Evolutionary conservation across 176 grass and related monocot genomes (phyloP), one percentile per base, ranked within the genome.

Genomic region (Secale cereale): DNA sequence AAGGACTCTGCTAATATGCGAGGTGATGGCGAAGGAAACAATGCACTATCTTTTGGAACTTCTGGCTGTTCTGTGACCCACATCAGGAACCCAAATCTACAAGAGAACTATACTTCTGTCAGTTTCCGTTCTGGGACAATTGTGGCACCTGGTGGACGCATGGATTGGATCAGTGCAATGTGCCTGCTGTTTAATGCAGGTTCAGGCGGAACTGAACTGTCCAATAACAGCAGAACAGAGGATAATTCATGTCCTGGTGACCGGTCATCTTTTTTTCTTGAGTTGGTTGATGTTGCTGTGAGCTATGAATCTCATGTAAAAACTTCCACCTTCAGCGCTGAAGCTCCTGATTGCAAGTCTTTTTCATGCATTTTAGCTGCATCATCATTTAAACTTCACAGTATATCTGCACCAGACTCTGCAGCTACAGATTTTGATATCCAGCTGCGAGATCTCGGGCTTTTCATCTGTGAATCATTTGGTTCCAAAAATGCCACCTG

Each of bases 21-120:
- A n/a, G 97, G 97, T 87, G 90, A 92, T 92, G 97, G 97, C 84
- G 89, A 89, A 78, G 93, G 97, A 77, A 90, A 84, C 45, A 99
- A 99, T 89, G 89, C 87, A 60, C 87, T 95, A 40, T 92, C 84
- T 87, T 91, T 65, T 63, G 97, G 91, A 20, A 31, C 81, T 84
- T 86, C 97, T 71, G 97, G 97, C 54, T 94, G 81, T 85, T 89
- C 88, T 13, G 79, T 99, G 27, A 92, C 88, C 63, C 90, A 86
- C 84, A 94, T 99, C 29, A 87, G 82, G 65, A 96, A 96, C 86
- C 88, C 97, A 86, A 82, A 86, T 66, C 85, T 83, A 71, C 81
- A 79, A 32, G 85, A 99, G 85, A 91, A 79, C 23, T 99, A 96
- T 65, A 94, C 81, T 85, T 92, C 97, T 31, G 56, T 94, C 57